Conservation (phyloP, 768 basidiomycete species). For the Podaxis pistillaris region DNA sequence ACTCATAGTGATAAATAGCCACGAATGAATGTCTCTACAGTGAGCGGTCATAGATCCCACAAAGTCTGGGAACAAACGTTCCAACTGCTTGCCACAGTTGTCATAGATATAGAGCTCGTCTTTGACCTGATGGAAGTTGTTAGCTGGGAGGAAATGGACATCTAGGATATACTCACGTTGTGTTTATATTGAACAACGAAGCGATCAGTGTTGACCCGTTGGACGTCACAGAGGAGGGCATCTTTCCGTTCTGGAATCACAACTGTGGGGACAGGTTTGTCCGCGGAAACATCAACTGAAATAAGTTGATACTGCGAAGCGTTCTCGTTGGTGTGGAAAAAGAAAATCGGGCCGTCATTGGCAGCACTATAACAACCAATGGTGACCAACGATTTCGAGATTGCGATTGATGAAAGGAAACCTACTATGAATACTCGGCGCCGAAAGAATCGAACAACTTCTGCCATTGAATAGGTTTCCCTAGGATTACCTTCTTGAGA, state of each 20-base stretch:
- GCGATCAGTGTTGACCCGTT: slow-evolving; percentile 49
- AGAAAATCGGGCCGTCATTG: slow-evolving; percentile 62
- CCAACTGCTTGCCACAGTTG: slow-evolving; percentile 47
- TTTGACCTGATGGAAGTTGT: slow-evolving; percentile 50
- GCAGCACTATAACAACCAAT: slow-evolving; percentile 45
- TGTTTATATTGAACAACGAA: slow-evolving; percentile 67
- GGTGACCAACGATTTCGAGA: slow-evolving; percentile 4
- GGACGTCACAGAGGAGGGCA: slow-evolving; percentile 44
- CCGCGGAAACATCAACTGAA: slow-evolving; percentile 57
- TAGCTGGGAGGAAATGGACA: slow-evolving; percentile 9
- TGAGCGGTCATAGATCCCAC: slow-evolving; percentile 62
- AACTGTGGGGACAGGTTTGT: slow-evolving; percentile 44
- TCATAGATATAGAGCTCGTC: slow-evolving; percentile 78
- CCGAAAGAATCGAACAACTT: slow-evolving; percentile 71
- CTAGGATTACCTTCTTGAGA: slow-evolving; percentile 56
- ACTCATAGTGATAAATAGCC: slow-evolving; percentile 62
- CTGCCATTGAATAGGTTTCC: slow-evolving; percentile 66
- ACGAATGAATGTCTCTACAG: slow-evolving; percentile 49
- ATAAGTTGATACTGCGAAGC: slow-evolving; percentile 69
- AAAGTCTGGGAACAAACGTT: slow-evolving; percentile 60
- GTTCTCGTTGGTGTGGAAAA: slow-evolving; percentile 61
- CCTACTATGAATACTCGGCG: slow-evolving; percentile 64
- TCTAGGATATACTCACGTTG: slow-evolving; percentile 48
- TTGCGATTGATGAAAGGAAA: slow-evolving; percentile 12
- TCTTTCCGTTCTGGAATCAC: slow-evolving; percentile 70